Percentiles rank a stretch among this genome's conserved stretches.
These are phyloP conservation scores for Gaertneriomyces sp. DNA, from an alignment of 192 early-diverging fungal genomes.

Conservation along the genomic window DNA sequence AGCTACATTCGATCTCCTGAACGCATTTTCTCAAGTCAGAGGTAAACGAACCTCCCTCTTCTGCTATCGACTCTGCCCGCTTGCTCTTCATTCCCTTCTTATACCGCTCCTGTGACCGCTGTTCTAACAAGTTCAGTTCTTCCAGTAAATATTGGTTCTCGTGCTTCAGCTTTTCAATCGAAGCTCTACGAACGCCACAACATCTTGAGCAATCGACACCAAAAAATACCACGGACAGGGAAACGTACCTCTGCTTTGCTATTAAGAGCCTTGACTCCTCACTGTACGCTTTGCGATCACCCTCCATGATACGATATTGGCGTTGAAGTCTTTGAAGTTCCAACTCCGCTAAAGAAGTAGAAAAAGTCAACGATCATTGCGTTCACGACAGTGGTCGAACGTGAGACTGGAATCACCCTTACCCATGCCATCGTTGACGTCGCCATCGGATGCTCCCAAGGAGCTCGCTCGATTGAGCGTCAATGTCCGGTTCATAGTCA, in stretches of 20 bases:
- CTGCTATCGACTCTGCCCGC: slow-evolving; percentile 48
- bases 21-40: neutral
- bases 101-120: slow-evolving; percentile 43
- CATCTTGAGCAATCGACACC: neutral
- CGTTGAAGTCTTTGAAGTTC: slow-evolving; percentile 53
- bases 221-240: neutral
- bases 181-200: slow-evolving; percentile 26
- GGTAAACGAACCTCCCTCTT: slow-evolving; percentile 44
- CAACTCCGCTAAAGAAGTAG: slow-evolving; percentile 39
- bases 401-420: no score
- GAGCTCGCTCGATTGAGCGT: slow-evolving; percentile 33
- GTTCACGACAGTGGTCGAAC: neutral
- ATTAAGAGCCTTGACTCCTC: slow-evolving; percentile 54
- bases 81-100: slow-evolving; percentile 47
- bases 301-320: slow-evolving; percentile 59
- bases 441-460: slow-evolving; percentile 39
- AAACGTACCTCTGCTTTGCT: slow-evolving; percentile 49
- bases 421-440: slow-evolving; percentile 55
- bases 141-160: slow-evolving; percentile 51
- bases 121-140: slow-evolving; percentile 47
- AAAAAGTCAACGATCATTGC: neutral
- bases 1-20: neutral
- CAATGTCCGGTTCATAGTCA: slow-evolving; percentile 33
- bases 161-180: slow-evolving; percentile 50
- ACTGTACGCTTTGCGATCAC: slow-evolving; percentile 56